These are phyloP conservation scores for Pythium rishiriense DNA, from an alignment of 352 stramenopile species.

Conservation along the genomic window DNA sequence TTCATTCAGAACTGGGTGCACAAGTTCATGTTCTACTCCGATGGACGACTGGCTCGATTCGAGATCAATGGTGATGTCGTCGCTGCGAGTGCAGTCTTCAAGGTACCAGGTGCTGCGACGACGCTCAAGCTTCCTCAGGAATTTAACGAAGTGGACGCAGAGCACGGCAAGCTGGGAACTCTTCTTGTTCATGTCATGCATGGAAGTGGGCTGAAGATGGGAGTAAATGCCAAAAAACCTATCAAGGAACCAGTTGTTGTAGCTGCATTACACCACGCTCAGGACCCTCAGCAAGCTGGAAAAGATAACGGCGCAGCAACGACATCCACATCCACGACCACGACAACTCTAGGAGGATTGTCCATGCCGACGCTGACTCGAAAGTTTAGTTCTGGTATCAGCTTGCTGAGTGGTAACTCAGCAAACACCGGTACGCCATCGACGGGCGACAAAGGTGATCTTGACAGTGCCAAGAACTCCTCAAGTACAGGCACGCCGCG, in stretches of 20 bases:
- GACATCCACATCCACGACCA: constrained; percentile 26
- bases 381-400: constrained; percentile 67
- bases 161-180: constrained; percentile 66
- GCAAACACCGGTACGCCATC: constrained; percentile 15
- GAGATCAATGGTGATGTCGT: constrained; percentile 90
- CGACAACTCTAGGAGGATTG: constrained; percentile 48
- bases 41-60: constrained; percentile 81
- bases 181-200: constrained; percentile 83
- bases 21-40: constrained; percentile 88
- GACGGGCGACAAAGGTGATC: constrained; percentile 15
- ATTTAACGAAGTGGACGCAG: constrained; percentile 85
- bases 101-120: constrained; percentile 79
- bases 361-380: constrained; percentile 73
- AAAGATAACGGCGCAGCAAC: constrained; percentile 8
- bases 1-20: constrained; percentile 91
- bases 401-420: constrained; percentile 49
- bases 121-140: constrained; percentile 87
- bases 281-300: constrained; percentile 46
- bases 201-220: constrained; percentile 74
- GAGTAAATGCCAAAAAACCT: constrained; percentile 60
- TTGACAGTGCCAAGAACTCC: constrained; percentile 30
- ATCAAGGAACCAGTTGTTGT: constrained; percentile 71
- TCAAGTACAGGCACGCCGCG: constrained; percentile 62
- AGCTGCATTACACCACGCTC: constrained; percentile 57
- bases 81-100: constrained; percentile 84